These are phyloP conservation scores for Pythium aquatile DNA, from an alignment of 352 stramenopile genomes.

Conservation along the genomic window DNA sequence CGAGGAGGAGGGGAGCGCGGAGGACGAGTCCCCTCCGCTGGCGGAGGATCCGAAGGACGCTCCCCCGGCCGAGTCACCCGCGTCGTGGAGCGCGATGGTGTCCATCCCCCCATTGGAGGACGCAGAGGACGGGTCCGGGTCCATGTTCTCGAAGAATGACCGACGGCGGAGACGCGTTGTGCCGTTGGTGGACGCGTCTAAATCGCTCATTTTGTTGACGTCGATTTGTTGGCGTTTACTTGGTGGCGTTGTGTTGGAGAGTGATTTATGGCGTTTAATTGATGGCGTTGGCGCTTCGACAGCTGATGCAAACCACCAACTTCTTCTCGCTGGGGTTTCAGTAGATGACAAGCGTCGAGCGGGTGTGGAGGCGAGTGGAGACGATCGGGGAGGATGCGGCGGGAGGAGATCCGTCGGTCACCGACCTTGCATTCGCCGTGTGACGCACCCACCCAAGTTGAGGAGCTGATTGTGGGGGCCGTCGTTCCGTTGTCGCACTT, in stretches of 20 bases:
- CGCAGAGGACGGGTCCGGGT: conserved; percentile 33
- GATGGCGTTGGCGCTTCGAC: not conserved
- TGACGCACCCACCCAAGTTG: not conserved
- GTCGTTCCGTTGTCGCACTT: not conserved
- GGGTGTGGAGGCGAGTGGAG: not conserved
- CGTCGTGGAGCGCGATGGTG: conserved; percentile 18
- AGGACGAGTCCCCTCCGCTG: not conserved
- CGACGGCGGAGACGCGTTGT: conserved; percentile 58
- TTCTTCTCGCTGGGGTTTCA: no score
- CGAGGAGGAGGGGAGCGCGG: conserved; percentile 13
- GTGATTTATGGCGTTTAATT: not conserved
- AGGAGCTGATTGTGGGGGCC: not conserved
- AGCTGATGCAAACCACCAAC: not conserved
- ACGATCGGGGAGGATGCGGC: not conserved
- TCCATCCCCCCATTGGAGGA: conserved; percentile 19
- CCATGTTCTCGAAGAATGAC: conserved; percentile 67
- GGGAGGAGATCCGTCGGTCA: not conserved
- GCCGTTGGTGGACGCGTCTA: conserved; percentile 37
- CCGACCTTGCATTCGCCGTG: not conserved
- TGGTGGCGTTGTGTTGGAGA: conserved; percentile 1
- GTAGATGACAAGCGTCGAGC: no score
- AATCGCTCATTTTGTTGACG: conserved; percentile 44
- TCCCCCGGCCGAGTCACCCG: not conserved
- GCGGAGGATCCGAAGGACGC: not conserved
- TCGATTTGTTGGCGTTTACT: not conserved